phyloP scores from a whole-genome alignment of 306 rosid genomes.

The Heteromeles arbutifolia region DNA sequence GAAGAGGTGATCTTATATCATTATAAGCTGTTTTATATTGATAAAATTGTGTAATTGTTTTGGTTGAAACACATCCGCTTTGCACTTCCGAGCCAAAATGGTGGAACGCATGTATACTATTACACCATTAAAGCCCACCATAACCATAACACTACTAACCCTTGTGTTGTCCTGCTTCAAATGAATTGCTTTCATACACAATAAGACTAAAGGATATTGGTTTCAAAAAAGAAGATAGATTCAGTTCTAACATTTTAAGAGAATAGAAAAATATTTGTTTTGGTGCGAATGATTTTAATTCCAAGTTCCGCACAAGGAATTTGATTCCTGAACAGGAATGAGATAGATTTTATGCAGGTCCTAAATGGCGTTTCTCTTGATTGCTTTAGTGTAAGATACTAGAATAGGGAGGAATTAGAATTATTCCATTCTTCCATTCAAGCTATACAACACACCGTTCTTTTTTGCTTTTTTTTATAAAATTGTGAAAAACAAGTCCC shows the following conservation, averaged over 20 bases:
- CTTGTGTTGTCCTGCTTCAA: not conserved
- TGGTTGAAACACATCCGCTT: not conserved
- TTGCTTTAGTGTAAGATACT: not conserved
- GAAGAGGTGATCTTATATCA: slow-evolving; percentile 51
- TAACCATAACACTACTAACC: not conserved
- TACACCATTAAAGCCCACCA: not conserved
- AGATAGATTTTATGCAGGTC: not conserved
- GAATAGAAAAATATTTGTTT: not conserved
- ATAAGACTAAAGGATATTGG: not conserved
- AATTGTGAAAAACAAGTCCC: not conserved
- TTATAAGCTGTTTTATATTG: not conserved
- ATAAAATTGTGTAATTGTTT: not conserved
- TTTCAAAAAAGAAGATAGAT: not conserved
- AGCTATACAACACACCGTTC: not conserved
- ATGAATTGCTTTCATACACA: not conserved
- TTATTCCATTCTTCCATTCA: not conserved
- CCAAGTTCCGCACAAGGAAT: not conserved
- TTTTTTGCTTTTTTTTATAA: not conserved
- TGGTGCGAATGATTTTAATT: not conserved
- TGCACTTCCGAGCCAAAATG: not conserved
- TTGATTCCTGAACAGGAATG: not conserved
- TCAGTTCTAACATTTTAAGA: not conserved
- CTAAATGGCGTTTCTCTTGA: not conserved
- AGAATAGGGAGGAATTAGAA: not conserved
- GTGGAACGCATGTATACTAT: not conserved